These are phyloP conservation scores for Ascochyta lentis DNA, from an alignment of 2,329 filamentous ascomycete genomes.

Conservation along the genomic window DNA sequence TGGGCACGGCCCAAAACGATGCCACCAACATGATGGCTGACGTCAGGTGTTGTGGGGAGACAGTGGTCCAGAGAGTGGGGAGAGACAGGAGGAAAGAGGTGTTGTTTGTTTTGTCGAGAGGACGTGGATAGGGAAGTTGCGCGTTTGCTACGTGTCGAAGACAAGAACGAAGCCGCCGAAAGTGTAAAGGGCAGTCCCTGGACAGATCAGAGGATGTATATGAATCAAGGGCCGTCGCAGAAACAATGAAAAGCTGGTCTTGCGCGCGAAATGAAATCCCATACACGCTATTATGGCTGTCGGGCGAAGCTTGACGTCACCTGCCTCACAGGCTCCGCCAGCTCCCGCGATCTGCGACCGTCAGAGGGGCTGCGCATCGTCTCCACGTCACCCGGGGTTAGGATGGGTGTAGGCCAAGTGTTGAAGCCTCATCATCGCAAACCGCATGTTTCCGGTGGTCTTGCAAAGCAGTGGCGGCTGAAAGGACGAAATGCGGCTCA, in stretches of 20 bases:
- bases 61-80: background rate
- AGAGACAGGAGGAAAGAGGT: background rate
- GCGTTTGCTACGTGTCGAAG: slow-evolving; percentile 4
- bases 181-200: slow-evolving; percentile 3
- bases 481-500: slow-evolving; percentile 9
- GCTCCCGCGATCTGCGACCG: slow-evolving; percentile 13
- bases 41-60: background rate
- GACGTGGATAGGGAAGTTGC: background rate
- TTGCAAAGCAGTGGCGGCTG: slow-evolving; percentile 1
- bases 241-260: slow-evolving; percentile 11
- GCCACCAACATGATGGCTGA: slow-evolving; percentile 42
- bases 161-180: background rate
- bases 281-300: slow-evolving; percentile 16
- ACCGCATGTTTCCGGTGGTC: background rate
- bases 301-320: slow-evolving; percentile 18
- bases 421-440: slow-evolving; percentile 4
- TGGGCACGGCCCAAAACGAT: slow-evolving; percentile 69
- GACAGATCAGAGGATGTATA: slow-evolving; percentile 4
- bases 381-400: slow-evolving; percentile 19
- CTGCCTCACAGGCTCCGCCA: slow-evolving; percentile 5
- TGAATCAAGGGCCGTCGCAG: slow-evolving; percentile 9
- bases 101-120: background rate
- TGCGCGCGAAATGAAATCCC: slow-evolving; percentile 16
- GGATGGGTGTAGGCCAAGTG: background rate
- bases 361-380: slow-evolving; percentile 5